phyloP scores from a whole-genome alignment of 305 asterid species.

The Solanum hybrid region DNA sequence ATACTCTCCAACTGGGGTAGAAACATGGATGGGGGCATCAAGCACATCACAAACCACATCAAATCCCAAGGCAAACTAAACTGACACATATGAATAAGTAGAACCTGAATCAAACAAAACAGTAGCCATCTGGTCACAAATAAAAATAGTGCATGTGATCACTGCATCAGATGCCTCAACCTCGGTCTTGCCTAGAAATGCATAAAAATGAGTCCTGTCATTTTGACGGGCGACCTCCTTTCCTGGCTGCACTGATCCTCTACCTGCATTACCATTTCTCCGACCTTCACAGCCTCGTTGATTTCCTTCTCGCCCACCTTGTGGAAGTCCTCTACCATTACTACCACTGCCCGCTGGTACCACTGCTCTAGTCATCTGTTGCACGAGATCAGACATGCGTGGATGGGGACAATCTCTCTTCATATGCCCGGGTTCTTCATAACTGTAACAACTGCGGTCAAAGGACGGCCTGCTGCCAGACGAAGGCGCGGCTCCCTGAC shows the following conservation, averaged over 20 bases:
- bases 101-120: neutral
- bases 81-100: neutral
- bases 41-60: neutral
- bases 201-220: neutral
- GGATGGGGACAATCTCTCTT: neutral
- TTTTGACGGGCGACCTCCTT: neutral
- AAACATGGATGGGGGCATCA: neutral
- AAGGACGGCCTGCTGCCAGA: too few species aligned
- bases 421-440: neutral
- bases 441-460: too few species aligned
- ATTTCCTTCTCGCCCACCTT: neutral
- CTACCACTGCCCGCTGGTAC: neutral
- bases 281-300: neutral
- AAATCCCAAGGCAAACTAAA: neutral
- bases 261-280: neutral
- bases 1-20: neutral
- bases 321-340: neutral
- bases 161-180: neutral
- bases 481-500: neutral
- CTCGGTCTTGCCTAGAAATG: neutral
- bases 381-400: neutral
- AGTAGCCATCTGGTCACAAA: neutral
- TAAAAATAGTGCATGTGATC: neutral
- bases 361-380: neutral
- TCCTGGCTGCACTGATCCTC: neutral